These are phyloP conservation scores for Viridothelium virens DNA, from an alignment of 495 filamentous ascomycete genomes.

Conservation along the genomic window DNA sequence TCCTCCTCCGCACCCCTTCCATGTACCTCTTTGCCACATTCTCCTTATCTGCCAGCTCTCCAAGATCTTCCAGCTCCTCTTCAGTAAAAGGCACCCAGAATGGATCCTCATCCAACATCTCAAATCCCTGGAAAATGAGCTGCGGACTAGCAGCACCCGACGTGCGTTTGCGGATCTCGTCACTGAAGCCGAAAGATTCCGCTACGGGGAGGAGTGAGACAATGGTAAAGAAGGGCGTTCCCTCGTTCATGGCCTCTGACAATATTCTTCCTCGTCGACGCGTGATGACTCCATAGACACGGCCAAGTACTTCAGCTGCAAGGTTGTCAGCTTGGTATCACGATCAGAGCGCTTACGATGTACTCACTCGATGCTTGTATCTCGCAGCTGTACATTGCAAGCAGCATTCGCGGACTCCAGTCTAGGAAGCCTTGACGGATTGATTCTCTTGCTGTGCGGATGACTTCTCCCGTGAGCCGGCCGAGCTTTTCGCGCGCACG, in stretches of 20 bases:
- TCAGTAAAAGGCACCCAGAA: constrained; percentile 97
- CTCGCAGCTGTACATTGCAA: constrained; percentile 97
- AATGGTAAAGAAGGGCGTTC: constrained; percentile 93
- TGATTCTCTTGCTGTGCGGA: constrained; percentile 76
- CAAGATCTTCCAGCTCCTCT: constrained; percentile 92
- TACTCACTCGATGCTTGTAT: constrained; percentile 86
- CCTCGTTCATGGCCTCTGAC: constrained; percentile 85
- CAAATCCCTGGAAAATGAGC: constrained; percentile 85
- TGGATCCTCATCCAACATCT: constrained; percentile 84
- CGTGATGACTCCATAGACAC: constrained; percentile 88
- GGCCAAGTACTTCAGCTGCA: constrained; percentile 82
- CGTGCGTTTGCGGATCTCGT: constrained; percentile 92
- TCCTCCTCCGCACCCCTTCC: constrained; percentile 74
- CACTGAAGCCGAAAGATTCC: constrained; percentile 89
- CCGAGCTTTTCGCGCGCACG: constrained; percentile 58
- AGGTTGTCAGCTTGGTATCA: constrained; percentile 15
- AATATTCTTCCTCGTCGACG: constrained; percentile 83
- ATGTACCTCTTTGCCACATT: constrained; percentile 95
- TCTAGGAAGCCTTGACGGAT: constrained; percentile 84
- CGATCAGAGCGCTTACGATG: not conserved
- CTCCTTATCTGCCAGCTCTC: constrained; percentile 84
- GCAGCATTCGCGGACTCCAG: constrained; percentile 86
- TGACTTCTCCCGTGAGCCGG: constrained; percentile 81
- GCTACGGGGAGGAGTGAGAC: constrained; percentile 77
- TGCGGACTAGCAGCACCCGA: constrained; percentile 86